These are phyloP conservation scores for Platanthera guangdongensis DNA, from an alignment of 106 monocot genomes.

Conservation along the genomic window DNA sequence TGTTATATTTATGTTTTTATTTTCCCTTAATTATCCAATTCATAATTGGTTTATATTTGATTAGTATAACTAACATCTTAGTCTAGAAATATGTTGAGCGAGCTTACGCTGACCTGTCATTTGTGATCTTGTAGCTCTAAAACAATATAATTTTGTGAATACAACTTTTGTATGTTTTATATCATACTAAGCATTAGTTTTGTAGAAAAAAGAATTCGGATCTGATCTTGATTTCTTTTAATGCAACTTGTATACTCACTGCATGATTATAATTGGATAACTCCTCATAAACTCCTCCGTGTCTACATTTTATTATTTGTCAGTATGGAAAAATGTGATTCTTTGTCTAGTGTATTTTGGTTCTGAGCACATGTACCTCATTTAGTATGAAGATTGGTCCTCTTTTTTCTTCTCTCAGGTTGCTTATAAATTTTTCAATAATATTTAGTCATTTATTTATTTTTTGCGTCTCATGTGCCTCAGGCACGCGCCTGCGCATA, in stretches of 20 bases:
- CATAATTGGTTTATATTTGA: background rate
- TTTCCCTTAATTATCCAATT: background rate
- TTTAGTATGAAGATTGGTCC: background rate
- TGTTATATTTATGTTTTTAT: background rate
- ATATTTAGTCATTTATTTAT: background rate
- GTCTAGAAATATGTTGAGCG: background rate
- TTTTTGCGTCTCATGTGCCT: too few relatives aligned
- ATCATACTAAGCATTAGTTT: too few relatives aligned
- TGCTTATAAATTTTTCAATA: constrained; percentile 4
- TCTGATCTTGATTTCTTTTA: too few relatives aligned
- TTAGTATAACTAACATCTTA: background rate
- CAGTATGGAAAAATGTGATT: background rate
- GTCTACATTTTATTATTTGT: background rate
- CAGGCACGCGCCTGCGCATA: too few relatives aligned
- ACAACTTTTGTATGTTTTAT: too few relatives aligned
- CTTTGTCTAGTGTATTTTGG: background rate
- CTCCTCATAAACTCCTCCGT: background rate
- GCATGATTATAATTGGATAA: too few relatives aligned
- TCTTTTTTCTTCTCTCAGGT: background rate
- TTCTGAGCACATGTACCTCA: background rate
- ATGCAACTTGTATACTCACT: too few relatives aligned
- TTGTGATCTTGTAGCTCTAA: background rate
- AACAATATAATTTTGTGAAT: background rate
- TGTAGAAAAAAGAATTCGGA: too few relatives aligned
- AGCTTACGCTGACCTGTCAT: background rate